Conservation (phyloP, 805 yeast genomes). For the Saccharomyces jurei region DNA sequence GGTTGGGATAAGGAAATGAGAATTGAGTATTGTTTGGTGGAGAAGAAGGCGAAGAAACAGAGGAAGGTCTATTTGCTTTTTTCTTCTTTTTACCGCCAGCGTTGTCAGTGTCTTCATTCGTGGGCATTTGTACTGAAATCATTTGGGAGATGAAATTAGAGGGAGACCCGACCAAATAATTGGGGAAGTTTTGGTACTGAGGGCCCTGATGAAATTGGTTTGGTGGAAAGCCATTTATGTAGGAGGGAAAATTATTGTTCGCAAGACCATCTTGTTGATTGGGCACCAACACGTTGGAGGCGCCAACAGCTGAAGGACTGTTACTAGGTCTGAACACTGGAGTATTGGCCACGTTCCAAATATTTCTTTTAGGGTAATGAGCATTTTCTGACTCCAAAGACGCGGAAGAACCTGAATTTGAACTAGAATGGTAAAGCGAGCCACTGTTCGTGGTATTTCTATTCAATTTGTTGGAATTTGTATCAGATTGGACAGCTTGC, state of each 20-base stretch:
- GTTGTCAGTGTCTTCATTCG: not conserved
- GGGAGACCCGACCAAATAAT: not conserved
- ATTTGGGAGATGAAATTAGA: conserved; percentile 1
- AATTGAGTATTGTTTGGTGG: conserved; percentile 4
- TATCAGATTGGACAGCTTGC: not conserved
- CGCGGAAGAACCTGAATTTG: not conserved
- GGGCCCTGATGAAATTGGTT: not conserved
- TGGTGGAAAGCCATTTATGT: not conserved
- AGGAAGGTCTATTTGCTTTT: not conserved
- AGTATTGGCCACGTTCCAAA: conserved; percentile 25
- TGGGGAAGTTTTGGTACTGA: not conserved
- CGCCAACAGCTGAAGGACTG: not conserved
- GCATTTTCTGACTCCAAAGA: not conserved
- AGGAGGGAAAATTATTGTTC: not conserved
- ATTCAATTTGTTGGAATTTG: not conserved
- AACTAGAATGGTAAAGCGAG: not conserved
- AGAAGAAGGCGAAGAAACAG: conserved; percentile 1
- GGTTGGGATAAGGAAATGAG: conserved; percentile 2
- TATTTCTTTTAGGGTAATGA: conserved; percentile 7
- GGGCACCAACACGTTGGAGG: not conserved
- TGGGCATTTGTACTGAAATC: conserved; percentile 1
- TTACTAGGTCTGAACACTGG: conserved; percentile 24
- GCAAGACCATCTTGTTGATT: not conserved
- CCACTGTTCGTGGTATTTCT: conserved; percentile 1
- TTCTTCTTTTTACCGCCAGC: not conserved